Evolutionary conservation across 176 grass and related monocot genomes (phyloP).

Genomic region (Cocos nucifera): DNA sequence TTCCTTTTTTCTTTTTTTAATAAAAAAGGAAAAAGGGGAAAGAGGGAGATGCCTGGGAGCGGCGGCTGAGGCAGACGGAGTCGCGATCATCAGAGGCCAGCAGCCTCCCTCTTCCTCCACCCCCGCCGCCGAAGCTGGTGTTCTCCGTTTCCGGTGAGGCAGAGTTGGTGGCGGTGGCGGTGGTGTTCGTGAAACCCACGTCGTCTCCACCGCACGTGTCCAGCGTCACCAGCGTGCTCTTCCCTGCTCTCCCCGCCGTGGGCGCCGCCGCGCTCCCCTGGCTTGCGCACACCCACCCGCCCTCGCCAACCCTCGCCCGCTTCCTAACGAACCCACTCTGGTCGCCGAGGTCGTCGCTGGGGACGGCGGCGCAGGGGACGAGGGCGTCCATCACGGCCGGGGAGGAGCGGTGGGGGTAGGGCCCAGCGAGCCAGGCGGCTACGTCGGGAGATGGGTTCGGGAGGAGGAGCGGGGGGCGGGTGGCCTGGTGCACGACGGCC

Average conservation of each 20-base stretch:
- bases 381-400: slow-evolving; percentile 30
- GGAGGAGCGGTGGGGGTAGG: not conserved
- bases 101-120: not conserved
- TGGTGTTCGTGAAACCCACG: slow-evolving; percentile 30
- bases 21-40: too few species aligned
- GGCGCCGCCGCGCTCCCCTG: slow-evolving; percentile 52
- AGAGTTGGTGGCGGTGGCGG: slow-evolving; percentile 53
- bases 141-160: slow-evolving; percentile 67
- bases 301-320: slow-evolving; percentile 32
- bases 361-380: slow-evolving; percentile 43
- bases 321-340: slow-evolving; percentile 21
- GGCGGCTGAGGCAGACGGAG: slow-evolving; percentile 55
- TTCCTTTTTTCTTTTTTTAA: too few species aligned
- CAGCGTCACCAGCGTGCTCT: slow-evolving; percentile 33
- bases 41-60: slow-evolving; percentile 40
- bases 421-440: not conserved
- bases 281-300: slow-evolving; percentile 42
- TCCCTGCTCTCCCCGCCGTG: slow-evolving; percentile 18
- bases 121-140: slow-evolving; percentile 50
- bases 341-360: too few species aligned
- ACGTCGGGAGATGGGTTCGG: not conserved
- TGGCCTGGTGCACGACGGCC: slow-evolving; percentile 68
- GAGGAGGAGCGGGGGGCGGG: slow-evolving; percentile 25
- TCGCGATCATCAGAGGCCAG: slow-evolving; percentile 19
- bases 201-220: slow-evolving; percentile 24